Conservation (phyloP, 371 early-diverging fungal species). For the Sanchytrium tribonematis region DNA sequence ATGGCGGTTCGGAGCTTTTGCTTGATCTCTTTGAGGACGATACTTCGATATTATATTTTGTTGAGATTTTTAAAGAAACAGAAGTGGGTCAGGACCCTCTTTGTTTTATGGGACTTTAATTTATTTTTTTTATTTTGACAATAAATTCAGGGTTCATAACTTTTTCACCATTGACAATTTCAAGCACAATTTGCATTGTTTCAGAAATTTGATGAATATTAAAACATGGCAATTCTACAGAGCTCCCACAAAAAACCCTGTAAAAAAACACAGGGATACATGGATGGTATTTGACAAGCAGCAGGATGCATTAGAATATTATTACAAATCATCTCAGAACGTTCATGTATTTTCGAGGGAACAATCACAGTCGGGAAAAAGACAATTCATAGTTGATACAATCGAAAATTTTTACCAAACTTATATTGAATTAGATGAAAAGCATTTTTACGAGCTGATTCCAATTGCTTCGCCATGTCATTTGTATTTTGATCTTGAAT, state of each 20-base stretch:
- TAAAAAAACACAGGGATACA: not conserved
- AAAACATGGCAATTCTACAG: not conserved
- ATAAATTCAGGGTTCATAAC: not conserved
- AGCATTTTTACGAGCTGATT: conserved; percentile 2
- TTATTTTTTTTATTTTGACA: not conserved
- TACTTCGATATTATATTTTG: not conserved
- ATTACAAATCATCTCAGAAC: not conserved
- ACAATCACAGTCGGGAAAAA: not conserved
- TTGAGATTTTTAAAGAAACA: not conserved
- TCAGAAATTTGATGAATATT: not conserved
- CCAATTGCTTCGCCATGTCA: not conserved
- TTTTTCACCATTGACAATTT: not conserved
- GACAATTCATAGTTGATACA: not conserved
- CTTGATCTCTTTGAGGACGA: not conserved
- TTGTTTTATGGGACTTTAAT: not conserved
- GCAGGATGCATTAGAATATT: not conserved
- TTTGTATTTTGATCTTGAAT: conserved; percentile 2
- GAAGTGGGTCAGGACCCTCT: not conserved
- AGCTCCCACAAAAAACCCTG: not conserved
- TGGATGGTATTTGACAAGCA: not conserved
- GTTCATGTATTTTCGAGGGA: not conserved
- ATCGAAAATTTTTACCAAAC: not conserved
- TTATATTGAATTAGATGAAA: not conserved
- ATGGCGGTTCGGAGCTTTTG: not conserved
- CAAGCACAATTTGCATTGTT: not conserved